Evolutionary conservation across 1,284 basidiomycete species (phyloP), one percentile per base, ranked within the genome.

Genomic region (Boletus semigastroideus): DNA sequence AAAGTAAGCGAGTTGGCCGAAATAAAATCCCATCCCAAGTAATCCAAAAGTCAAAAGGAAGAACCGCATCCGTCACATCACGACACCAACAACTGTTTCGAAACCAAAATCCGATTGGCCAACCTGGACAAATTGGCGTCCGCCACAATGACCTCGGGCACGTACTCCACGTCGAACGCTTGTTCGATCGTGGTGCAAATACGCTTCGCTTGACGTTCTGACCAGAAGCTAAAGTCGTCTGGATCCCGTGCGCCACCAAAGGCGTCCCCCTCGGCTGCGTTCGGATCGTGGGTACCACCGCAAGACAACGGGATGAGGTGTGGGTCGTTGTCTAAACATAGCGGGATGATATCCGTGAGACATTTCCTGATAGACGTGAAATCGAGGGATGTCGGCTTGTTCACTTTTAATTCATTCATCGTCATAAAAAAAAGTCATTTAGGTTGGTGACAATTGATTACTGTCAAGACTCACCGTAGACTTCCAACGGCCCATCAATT

Each of bases 201-300:
- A 42, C 91, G 82, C 68, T 85, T 86, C 25, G 95, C 96, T 70
- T 99, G 95, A 38, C 77, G 75, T 59, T 90, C 85, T 4, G 88
- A 87, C 92, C 94, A 98, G 73, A 99, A 93, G 40, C 84, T 83
- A 69, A 99, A 98, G 71, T 98, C 94, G 65, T 98, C 94, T 1
- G 84, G 82, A 65, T 96, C 91, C 43, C 77, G 79, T 39, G 72
- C 70, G 31, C 77, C 74, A 33, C 77, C 74, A n/a, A 64, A 63
- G 17, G 70, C 61, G 55, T 3, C 17, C 5, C 58, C 59, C 30
- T 57, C 54, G 33, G 55, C 58, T 13, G 53, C 45, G 10, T 48
- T 58, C 33, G 53, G 55, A n/a, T 73, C 66, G 17, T 51, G 55
- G 11, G 62, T 57, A 16, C 64, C 58, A 59, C 79, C 78, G 70